Base-by-base conservation (phyloP, 2,329 filamentous ascomycete species). In the Cryphonectria nitschkei region DNA sequence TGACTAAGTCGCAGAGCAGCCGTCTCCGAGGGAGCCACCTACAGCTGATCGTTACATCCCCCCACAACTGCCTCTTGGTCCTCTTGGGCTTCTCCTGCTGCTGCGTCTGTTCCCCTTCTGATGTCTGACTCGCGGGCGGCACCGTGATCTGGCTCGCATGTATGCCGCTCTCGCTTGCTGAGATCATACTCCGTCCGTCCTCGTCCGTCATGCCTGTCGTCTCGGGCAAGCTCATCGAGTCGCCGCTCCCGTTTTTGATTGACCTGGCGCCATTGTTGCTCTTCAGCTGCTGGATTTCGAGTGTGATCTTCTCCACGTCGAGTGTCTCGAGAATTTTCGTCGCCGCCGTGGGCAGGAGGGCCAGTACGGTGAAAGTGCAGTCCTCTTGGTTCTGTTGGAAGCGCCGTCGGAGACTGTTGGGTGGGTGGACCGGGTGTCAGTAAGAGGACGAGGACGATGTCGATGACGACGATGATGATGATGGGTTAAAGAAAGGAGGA, bases 321-420 rank as follows among this genome's bases (percentile, higher is more conserved):
- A 98, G 89, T 43, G 92, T 90, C 75, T 93, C 90, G 77, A 98
- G 85, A 76, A 99, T 92, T 79, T 97, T 95, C 75, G 96, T 90
- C 34, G 95, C 95, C 8, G 94, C 93, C 46, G 95, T 97, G 5
- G 96, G 96, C 13, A 99, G 87, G 69, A 99, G 89, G 41, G 95
- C 96, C n/a, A 98, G 90, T 61, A 98, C 94, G 52, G 96, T 99
- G 80, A 97, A 98, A 64, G 95, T 98, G 83, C 96, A 99, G 82
- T 99, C 96, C 80, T 97, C 95, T 80, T 99, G 96, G 81, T 99
- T 99, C 82, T 99, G 96, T 81, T 98, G 94, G 83, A 99, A 99
- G 78, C 96, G 93, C 71, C 96, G 92, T 67, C 95, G 94, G 73
- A 99, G 88, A 81, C 95, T 98, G 77, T 61, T 37, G 72, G 77